Conservation (phyloP, 1,139 yeast species). For the Suhomyces terraborum region DNA sequence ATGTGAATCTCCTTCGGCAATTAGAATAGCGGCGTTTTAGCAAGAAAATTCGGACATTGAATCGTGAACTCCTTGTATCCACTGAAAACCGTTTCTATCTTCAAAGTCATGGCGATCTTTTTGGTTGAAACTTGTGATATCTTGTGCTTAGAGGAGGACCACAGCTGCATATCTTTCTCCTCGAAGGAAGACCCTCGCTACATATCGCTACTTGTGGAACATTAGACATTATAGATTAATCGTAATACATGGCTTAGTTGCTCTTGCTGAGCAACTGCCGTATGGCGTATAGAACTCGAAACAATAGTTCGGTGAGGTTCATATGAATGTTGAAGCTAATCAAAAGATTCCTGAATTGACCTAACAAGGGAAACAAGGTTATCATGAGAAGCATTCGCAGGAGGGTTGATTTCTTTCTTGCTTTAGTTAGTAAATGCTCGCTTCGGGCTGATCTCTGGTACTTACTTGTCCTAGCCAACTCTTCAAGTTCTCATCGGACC, state of each 20-base stretch:
- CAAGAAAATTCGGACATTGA: too few relatives aligned
- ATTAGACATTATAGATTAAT: slow-evolving; percentile 1
- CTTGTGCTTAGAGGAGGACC: too few relatives aligned
- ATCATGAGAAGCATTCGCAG: slow-evolving; percentile 49
- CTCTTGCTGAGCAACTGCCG: neutral
- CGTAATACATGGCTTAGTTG: neutral
- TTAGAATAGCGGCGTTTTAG: too few relatives aligned
- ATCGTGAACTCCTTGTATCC: too few relatives aligned
- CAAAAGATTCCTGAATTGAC: slow-evolving; percentile 38
- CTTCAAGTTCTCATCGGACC: slow-evolving; percentile 45
- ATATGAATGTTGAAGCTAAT: slow-evolving; percentile 12
- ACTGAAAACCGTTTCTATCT: too few relatives aligned
- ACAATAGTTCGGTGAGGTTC: slow-evolving; percentile 25
- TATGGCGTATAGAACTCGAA: slow-evolving; percentile 1
- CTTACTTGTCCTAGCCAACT: slow-evolving; percentile 38
- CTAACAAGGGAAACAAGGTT: slow-evolving; percentile 53
- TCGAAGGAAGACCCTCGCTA: too few relatives aligned
- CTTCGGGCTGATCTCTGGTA: slow-evolving; percentile 16
- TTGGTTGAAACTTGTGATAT: too few relatives aligned
- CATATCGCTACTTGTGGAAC: neutral
- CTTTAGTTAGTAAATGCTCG: slow-evolving; percentile 32
- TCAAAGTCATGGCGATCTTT: too few relatives aligned
- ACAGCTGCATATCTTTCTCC: too few relatives aligned
- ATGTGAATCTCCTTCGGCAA: too few relatives aligned
- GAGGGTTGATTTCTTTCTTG: slow-evolving; percentile 50